Base-by-base conservation (phyloP, 176 grass and related monocot genomes). In the Juncus effusus region DNA sequence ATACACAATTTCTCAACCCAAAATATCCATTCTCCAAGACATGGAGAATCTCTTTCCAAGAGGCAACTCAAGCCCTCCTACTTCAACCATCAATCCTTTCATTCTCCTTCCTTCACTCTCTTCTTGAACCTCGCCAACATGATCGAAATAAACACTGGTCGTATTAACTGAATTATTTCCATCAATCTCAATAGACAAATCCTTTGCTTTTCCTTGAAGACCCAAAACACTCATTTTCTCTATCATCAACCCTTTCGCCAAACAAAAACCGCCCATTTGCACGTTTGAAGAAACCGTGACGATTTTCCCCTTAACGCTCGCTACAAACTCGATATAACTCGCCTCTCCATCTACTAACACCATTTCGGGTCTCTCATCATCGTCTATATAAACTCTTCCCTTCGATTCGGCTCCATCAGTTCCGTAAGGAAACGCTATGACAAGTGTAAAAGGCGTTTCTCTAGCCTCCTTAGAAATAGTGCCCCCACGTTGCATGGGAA, bases 341-440 rank as follows among this genome's bases (percentile, higher is more conserved):
- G 88, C 93, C 75, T 97, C 82, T 13, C 85, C 88, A 2, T 96
- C 92, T 10, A 67, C 74, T 3, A 96, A 66, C 54, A 38, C 74
- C 87, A 96, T 96, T 78, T 83, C 84, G 4, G 84, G 92, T 65
- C 87, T 82, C 82, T 91, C 92, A 72, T 96, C 92, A 40, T 97
- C 87, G 62, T 97, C 93, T 40, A 89, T 75, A 62, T 82, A 97
- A 61, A 97, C 79, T 2, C 64, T 61, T 28, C 93, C 93, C 40
- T 77, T 79, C 0, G 93, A 79, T 8, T 82, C 82, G 2, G 70
- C 93, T 38, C 81, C 63, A 5, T 58, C 37, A 13, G 85, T 65
- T 0, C 84, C 82, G 10, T 68, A 62, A 9, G 92, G 87, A 77
- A 96, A 96, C 56, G 84, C 61, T 4, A 91, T 74, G 7, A 97